Conservation (phyloP, 441 rosid genomes). For the Metrosideros polymorpha region DNA sequence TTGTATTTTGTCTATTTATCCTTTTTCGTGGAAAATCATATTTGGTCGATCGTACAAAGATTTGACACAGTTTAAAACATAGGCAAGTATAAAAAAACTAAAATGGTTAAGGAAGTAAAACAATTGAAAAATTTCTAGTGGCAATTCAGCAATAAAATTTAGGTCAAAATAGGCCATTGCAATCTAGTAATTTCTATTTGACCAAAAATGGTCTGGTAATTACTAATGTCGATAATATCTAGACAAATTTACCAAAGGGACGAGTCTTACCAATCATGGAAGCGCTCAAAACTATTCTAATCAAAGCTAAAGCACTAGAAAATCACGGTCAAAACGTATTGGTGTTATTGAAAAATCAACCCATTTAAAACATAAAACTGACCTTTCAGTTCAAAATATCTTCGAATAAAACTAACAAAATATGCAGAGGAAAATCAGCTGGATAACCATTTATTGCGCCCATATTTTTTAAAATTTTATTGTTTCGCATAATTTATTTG, state of each 20-base stretch:
- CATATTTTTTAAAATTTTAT: not conserved
- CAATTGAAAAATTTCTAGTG: not conserved
- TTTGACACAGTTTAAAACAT: not conserved
- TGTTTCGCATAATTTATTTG: not conserved
- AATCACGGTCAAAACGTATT: not conserved
- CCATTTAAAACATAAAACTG: not conserved
- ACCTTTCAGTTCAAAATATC: not conserved
- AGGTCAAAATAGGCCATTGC: accelerated
- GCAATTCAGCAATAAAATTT: not conserved
- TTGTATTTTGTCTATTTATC: not conserved
- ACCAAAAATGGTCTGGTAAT: too few species aligned
- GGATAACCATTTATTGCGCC: not conserved
- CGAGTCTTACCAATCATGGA: not conserved
- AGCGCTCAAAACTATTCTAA: not conserved
- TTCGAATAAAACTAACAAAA: not conserved
- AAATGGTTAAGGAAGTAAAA: not conserved
- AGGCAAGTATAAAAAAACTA: not conserved
- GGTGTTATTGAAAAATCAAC: not conserved
- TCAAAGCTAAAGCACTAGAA: not conserved
- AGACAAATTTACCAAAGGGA: not conserved
- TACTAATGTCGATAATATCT: not conserved
- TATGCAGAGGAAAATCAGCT: not conserved
- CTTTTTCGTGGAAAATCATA: not conserved
- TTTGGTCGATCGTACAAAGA: not conserved
- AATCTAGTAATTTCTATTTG: too few species aligned